A percentile compares a stretch with the other conserved stretches of the same genome.
These are phyloP conservation scores for Fagopyrum tataricum DNA, from an alignment of 148 eudicot species.

Conservation along the genomic window DNA sequence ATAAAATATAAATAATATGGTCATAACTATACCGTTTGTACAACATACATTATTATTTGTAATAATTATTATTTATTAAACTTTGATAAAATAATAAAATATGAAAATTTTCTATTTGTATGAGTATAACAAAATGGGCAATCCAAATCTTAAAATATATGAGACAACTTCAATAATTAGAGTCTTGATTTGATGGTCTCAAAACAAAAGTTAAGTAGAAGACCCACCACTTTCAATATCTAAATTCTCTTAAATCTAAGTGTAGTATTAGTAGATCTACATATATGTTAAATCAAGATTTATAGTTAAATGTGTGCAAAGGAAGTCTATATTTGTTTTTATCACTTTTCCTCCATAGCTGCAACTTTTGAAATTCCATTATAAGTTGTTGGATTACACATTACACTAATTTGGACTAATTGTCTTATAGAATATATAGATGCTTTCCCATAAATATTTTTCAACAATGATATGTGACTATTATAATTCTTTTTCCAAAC, in stretches of 20 bases:
- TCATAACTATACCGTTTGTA: too few species aligned
- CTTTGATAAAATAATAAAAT: too few species aligned
- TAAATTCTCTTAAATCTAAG: background rate
- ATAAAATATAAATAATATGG: too few species aligned
- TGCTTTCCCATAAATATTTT: too few species aligned
- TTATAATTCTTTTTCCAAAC: too few species aligned
- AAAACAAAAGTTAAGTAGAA: background rate
- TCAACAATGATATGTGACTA: too few species aligned
- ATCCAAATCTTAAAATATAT: too few species aligned
- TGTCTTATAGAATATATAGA: too few species aligned
- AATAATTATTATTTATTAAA: too few species aligned
- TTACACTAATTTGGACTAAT: background rate
- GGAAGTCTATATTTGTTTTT: background rate
- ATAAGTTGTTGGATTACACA: background rate
- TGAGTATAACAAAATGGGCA: too few species aligned
- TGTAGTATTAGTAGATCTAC: background rate
- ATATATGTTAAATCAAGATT: background rate
- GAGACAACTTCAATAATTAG: background rate
- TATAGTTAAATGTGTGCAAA: background rate
- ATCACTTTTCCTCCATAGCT: background rate
- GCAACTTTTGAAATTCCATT: background rate
- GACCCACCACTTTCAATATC: conserved; percentile 2
- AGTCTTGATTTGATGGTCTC: conserved; percentile 6
- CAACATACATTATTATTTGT: too few species aligned
- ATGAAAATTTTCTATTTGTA: too few species aligned